These are phyloP conservation scores for Tuber calosporum DNA, from an alignment of 495 filamentous ascomycete species.

Conservation along the genomic window DNA sequence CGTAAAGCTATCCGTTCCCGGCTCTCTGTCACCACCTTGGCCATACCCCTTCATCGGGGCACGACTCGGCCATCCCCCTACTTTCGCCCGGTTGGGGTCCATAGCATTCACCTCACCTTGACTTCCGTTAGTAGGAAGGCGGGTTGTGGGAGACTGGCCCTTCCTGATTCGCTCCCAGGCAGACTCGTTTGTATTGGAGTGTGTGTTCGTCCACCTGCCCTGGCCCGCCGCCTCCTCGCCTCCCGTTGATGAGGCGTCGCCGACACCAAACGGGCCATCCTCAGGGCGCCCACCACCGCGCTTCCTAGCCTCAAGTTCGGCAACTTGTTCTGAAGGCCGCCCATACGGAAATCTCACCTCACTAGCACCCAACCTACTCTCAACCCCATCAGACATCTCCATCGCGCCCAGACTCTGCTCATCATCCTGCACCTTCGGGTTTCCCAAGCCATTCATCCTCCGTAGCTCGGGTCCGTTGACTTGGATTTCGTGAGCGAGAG, in stretches of 20 bases:
- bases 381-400: constrained; percentile 20
- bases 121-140: background rate
- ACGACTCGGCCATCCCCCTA: constrained; percentile 41
- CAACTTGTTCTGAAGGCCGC: constrained; percentile 19
- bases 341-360: constrained; percentile 27
- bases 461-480: background rate
- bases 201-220: constrained; percentile 13
- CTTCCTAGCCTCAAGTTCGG: background rate
- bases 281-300: background rate
- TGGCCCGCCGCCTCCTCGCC: background rate
- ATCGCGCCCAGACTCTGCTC: constrained; percentile 27
- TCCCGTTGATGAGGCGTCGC: background rate
- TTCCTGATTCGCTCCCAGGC: constrained; percentile 31
- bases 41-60: constrained; percentile 9
- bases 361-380: background rate
- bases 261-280: constrained; percentile 5
- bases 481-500: background rate
- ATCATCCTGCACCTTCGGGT: constrained; percentile 5
- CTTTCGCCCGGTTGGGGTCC: background rate
- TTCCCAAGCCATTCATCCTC: background rate
- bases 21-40: background rate
- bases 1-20: constrained; percentile 45
- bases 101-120: no score
- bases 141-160: constrained; percentile 12
- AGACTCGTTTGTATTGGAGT: constrained; percentile 20